phyloP scores from a whole-genome alignment of 2,329 filamentous ascomycete species.

The Fusarium staphyleae region DNA sequence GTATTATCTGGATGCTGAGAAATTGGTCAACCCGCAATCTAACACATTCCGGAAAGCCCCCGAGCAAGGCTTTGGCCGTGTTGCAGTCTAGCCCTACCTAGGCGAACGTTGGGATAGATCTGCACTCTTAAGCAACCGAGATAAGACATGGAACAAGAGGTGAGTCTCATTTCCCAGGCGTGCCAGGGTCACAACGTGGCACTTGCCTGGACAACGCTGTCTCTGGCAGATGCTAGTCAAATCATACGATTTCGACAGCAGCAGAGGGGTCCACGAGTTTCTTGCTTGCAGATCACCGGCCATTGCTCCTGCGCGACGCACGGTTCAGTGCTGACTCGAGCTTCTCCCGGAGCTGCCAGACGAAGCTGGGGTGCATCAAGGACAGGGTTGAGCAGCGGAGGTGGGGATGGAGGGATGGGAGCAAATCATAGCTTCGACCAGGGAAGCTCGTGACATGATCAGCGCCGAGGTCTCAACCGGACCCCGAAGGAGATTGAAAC shows the following conservation, averaged over 20 bases:
- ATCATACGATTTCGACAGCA: slow-evolving; percentile 29
- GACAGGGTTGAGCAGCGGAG: slow-evolving; percentile 22
- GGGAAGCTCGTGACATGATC: slow-evolving; percentile 35
- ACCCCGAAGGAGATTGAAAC: slow-evolving; percentile 27
- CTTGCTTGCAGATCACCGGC: slow-evolving; percentile 30
- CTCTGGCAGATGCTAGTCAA: slow-evolving; percentile 14
- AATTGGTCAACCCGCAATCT: too few relatives aligned
- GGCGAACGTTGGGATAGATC: slow-evolving; percentile 16
- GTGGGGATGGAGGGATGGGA: slow-evolving; percentile 20
- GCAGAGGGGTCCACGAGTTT: slow-evolving; percentile 12
- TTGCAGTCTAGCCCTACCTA: not conserved
- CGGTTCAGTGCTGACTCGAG: slow-evolving; percentile 30
- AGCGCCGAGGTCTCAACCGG: slow-evolving; percentile 25
- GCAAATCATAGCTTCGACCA: slow-evolving; percentile 20
- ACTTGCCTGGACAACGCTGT: slow-evolving; percentile 14
- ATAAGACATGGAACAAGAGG: slow-evolving; percentile 29
- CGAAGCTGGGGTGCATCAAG: slow-evolving; percentile 27
- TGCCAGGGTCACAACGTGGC: slow-evolving; percentile 11
- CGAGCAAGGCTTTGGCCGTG: too few relatives aligned
- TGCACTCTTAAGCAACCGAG: slow-evolving; percentile 21
- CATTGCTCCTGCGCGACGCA: slow-evolving; percentile 8
- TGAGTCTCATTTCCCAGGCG: slow-evolving; percentile 32
- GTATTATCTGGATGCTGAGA: too few relatives aligned
- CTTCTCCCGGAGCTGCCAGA: slow-evolving; percentile 9
- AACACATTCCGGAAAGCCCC: too few relatives aligned